phyloP scores from a whole-genome alignment of 495 filamentous ascomycete genomes.

The Penicillium bovifimosum region DNA sequence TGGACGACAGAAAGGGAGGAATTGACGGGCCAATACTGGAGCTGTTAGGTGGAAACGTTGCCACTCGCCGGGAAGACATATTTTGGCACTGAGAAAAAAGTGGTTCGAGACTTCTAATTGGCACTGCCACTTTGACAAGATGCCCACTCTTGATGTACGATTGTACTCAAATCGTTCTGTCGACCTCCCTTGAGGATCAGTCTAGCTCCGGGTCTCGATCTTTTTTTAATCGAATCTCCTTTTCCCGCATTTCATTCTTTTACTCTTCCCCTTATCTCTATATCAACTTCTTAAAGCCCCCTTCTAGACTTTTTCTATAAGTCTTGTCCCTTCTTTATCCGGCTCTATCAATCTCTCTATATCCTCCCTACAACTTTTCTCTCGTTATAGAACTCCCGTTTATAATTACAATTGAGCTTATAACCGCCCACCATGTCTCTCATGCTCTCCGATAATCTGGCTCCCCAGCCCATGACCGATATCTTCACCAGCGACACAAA shows the following conservation, averaged over 20 bases:
- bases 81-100: slow-evolving; percentile 7
- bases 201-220: slow-evolving; percentile 1
- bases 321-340: slow-evolving; percentile 24
- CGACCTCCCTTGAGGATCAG: slow-evolving; percentile 9
- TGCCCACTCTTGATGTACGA: slow-evolving; percentile 1
- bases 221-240: slow-evolving; percentile 12
- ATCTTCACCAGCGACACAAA: slow-evolving; percentile 53
- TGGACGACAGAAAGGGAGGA: slow-evolving; percentile 7
- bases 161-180: slow-evolving; percentile 4
- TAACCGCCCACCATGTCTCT: slow-evolving; percentile 35
- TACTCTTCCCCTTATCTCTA: slow-evolving; percentile 15
- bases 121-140: slow-evolving; percentile 15
- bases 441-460: slow-evolving; percentile 38
- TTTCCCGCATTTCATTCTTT: slow-evolving; percentile 6
- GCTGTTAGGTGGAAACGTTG: slow-evolving; percentile 14
- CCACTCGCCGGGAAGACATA: slow-evolving; percentile 23
- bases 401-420: slow-evolving; percentile 5
- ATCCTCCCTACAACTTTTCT: neutral
- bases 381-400: neutral
- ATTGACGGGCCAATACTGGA: slow-evolving; percentile 10
- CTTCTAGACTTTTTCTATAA: slow-evolving; percentile 28
- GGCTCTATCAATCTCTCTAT: slow-evolving; percentile 1
- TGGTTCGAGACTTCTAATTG: slow-evolving; percentile 17
- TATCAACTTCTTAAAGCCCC: slow-evolving; percentile 9
- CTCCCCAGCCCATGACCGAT: slow-evolving; percentile 42